These are phyloP conservation scores for Lasiodiplodia citricola DNA, from an alignment of 2,329 filamentous ascomycete genomes.

Conservation along the genomic window DNA sequence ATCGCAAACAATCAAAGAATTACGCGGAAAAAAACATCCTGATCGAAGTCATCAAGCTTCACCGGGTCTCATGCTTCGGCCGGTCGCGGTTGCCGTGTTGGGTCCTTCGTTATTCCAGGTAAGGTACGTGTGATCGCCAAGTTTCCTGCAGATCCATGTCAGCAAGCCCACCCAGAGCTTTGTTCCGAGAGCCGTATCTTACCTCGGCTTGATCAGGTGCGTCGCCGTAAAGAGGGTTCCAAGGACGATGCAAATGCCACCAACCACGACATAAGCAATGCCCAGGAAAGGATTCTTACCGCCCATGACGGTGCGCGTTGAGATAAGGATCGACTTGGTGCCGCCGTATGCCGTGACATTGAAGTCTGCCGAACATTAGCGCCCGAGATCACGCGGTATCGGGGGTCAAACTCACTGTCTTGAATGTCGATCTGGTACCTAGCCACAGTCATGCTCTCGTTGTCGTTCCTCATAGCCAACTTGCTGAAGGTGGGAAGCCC, in stretches of 20 bases:
- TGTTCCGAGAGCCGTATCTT: slow-evolving; percentile 40
- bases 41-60: slow-evolving; percentile 39
- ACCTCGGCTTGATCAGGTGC: slow-evolving; percentile 90
- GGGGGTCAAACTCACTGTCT: slow-evolving; percentile 67
- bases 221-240: slow-evolving; percentile 87
- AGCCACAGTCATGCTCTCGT: slow-evolving; percentile 68
- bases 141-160: slow-evolving; percentile 68
- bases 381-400: not conserved
- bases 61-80: slow-evolving; percentile 43
- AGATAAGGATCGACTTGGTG: slow-evolving; percentile 87
- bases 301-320: slow-evolving; percentile 89
- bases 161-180: slow-evolving; percentile 15
- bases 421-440: slow-evolving; percentile 78
- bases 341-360: slow-evolving; percentile 78
- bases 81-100: slow-evolving; percentile 59
- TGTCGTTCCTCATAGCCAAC: slow-evolving; percentile 82
- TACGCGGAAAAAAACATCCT: slow-evolving; percentile 28
- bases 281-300: slow-evolving; percentile 95
- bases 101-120: slow-evolving; percentile 85
- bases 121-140: slow-evolving; percentile 96
- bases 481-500: slow-evolving; percentile 95
- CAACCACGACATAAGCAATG: slow-evolving; percentile 93
- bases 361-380: slow-evolving; percentile 68
- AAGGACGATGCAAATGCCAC: slow-evolving; percentile 88
- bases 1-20: slow-evolving; percentile 28